Percentiles rank a stretch among this genome's conserved stretches.
Evolutionary conservation across 352 stramenopile species (phyloP).

Genomic region (Blastocystis sp.): DNA sequence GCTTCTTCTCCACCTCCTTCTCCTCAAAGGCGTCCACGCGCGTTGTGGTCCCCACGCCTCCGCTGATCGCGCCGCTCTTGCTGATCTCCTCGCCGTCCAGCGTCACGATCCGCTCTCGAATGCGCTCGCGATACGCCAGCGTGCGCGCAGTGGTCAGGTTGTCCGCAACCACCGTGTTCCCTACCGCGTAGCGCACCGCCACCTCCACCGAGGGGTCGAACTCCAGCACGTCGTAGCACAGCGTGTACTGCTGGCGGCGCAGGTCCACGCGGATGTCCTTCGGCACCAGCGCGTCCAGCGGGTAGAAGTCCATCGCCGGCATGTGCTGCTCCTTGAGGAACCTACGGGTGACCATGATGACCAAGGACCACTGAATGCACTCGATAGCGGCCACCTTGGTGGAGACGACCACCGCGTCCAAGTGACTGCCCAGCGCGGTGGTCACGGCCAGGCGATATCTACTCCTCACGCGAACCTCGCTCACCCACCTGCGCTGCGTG

Average conservation of each 20-base stretch:
- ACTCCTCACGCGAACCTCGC: background rate
- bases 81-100: slow-evolving; percentile 92
- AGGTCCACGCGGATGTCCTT: slow-evolving; percentile 85
- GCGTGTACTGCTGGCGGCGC: slow-evolving; percentile 87
- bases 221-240: slow-evolving; percentile 92
- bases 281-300: slow-evolving; percentile 90
- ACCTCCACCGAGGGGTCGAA: slow-evolving; percentile 88
- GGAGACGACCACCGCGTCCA: slow-evolving; percentile 91
- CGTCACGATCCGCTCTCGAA: slow-evolving; percentile 81
- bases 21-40: slow-evolving; percentile 77
- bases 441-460: slow-evolving; percentile 95
- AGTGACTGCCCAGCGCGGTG: slow-evolving; percentile 94
- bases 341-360: background rate
- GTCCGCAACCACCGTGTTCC: slow-evolving; percentile 92
- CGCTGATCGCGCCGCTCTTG: slow-evolving; percentile 97
- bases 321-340: slow-evolving; percentile 89
- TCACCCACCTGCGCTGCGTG: slow-evolving; percentile 81
- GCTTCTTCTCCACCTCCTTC: slow-evolving; percentile 76
- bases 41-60: slow-evolving; percentile 80
- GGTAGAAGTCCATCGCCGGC: slow-evolving; percentile 93
- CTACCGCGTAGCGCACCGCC: slow-evolving; percentile 92
- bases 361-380: slow-evolving; percentile 84
- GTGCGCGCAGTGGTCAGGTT: slow-evolving; percentile 89
- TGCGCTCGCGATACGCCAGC: slow-evolving; percentile 80
- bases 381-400: slow-evolving; percentile 82